Base-by-base conservation (phyloP, 1,284 basidiomycete genomes). In the Sanghuangporus baumii region DNA sequence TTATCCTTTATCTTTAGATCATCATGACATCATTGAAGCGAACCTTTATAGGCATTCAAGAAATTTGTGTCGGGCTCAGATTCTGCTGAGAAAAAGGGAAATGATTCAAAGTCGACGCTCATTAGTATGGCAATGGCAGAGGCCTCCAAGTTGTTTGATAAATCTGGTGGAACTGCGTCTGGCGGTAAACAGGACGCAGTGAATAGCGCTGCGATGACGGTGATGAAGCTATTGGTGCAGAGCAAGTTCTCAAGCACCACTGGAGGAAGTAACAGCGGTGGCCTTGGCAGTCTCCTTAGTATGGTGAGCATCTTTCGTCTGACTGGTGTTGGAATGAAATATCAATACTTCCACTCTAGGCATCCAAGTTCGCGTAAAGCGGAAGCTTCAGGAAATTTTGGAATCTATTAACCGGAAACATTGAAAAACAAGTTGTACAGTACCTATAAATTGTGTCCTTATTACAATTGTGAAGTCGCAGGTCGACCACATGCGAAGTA, bases 101-200 rank as follows among this genome's bases (percentile, higher is more conserved):
- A 0, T 78, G 84, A 79, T 63, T 80, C 79, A 23, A 75, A 83
- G 65, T 79, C 79, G 1, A 74, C 91, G 72, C 78, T 96, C 60
- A 86, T 96, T 73, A 87, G 88, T 68, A 74, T 93, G 73, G 93
- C 92, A 11, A 91, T 95, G 90, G 82, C 84, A 0, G 88, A 95
- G 71, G 89, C 86, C 0, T 79, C 81, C 37, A 85, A 89, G 71
- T 75, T 93, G 58, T 89, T 94, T 67, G 88, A 91, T 69, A 76
- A 81, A 68, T 81, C 82, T 38, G 85, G 84, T 16, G 88, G 88
- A n/a, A 75, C 78, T 8, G 76, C 85, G 0, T 79, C 82, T 20
- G 88, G 87, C 14, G 82, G 82, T 71, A 93, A 94, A 75, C 90
- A 93, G 69, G 89, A 91, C 69, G 87, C 86, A 5, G 83, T 94